Conservation (phyloP, 75 land plant genomes). For the Sequoia sempervirens region DNA sequence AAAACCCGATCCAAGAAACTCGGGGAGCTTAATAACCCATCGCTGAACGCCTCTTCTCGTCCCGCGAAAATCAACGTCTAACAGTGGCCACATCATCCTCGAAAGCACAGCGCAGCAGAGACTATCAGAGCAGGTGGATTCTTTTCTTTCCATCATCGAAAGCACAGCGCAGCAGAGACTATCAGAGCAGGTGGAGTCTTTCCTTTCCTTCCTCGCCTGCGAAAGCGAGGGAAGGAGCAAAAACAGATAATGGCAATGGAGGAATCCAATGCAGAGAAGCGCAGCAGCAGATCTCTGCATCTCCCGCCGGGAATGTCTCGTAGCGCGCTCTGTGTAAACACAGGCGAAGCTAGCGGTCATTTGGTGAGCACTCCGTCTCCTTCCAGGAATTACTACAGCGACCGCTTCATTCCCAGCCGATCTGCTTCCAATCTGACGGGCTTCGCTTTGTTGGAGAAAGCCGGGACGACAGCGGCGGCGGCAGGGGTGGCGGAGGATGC, state of each 20-base stretch:
- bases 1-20: too few species aligned
- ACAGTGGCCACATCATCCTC: too few species aligned
- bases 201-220: too few species aligned
- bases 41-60: too few species aligned
- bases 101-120: too few species aligned
- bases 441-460: conserved; percentile 73
- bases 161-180: too few species aligned
- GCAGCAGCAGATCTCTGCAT: conserved; percentile 39
- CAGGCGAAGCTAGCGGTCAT: conserved; percentile 12
- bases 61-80: too few species aligned
- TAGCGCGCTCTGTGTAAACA: conserved; percentile 20
- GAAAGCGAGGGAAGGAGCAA: too few species aligned
- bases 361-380: conserved; percentile 24
- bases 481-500: conserved; percentile 47
- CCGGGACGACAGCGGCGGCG: conserved; percentile 29
- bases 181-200: too few species aligned
- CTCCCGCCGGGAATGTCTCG: conserved; percentile 70
- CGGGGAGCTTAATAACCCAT: too few species aligned
- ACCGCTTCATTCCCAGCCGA: conserved; percentile 94
- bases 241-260: background rate
- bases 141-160: too few species aligned
- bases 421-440: conserved; percentile 74
- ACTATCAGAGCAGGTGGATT: too few species aligned
- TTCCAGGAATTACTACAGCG: conserved; percentile 68
- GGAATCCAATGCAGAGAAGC: background rate